These are phyloP conservation scores for Omphalea diandra DNA, from an alignment of 441 rosid species.

Conservation along the genomic window DNA sequence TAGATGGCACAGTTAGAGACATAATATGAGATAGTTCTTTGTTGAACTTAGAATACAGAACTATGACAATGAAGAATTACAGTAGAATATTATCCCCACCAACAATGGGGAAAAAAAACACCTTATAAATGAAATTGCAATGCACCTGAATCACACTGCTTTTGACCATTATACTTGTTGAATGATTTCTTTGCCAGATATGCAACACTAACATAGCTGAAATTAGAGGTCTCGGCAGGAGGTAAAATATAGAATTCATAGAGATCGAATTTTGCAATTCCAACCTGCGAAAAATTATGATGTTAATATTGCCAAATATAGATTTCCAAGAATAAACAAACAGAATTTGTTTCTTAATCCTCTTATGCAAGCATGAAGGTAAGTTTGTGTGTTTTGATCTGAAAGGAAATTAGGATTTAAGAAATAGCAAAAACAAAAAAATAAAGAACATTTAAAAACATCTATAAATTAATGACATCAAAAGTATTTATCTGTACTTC, in stretches of 20 bases:
- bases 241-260: slow-evolving; percentile 33
- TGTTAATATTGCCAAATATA: slow-evolving; percentile 8
- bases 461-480: not conserved
- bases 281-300: slow-evolving; percentile 28
- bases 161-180: slow-evolving; percentile 10
- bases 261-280: slow-evolving; percentile 21
- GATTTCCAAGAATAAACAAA: slow-evolving; percentile 8
- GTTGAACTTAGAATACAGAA: not conserved
- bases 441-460: not conserved
- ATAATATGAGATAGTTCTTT: not conserved
- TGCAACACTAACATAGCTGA: slow-evolving; percentile 28
- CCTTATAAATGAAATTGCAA: not conserved
- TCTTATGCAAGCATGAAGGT: not conserved
- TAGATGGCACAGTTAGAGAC: slow-evolving; percentile 1
- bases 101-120: not conserved
- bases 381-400: not conserved
- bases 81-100: not conserved
- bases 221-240: slow-evolving; percentile 22
- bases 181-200: slow-evolving; percentile 15
- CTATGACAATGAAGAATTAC: not conserved
- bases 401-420: not conserved
- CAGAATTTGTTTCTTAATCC: not conserved
- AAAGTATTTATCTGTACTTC: not conserved
- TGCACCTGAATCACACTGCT: slow-evolving; percentile 23
- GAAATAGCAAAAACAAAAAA: too few species aligned